Percentiles rank a stretch among this genome's conserved stretches.
Conservation (phyloP, 2,329 filamentous ascomycete species). For the Penicillium polonicum region DNA sequence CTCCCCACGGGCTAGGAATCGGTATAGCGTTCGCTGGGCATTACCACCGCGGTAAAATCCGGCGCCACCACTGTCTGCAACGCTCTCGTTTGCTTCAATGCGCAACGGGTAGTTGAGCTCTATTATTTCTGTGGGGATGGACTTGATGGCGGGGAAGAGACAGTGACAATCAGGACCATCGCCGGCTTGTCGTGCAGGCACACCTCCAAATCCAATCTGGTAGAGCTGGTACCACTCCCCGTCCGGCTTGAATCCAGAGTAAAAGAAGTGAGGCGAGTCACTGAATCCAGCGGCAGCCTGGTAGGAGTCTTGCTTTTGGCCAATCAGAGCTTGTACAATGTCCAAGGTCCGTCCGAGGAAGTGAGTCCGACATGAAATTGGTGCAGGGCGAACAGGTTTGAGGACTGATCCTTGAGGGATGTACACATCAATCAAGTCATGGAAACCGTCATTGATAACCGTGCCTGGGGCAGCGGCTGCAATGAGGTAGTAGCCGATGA, state of each 20-base stretch:
- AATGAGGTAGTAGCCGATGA: slow-evolving; percentile 50
- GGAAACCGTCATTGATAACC: slow-evolving; percentile 53
- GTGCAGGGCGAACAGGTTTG: slow-evolving; percentile 49
- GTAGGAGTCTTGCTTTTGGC: slow-evolving; percentile 48
- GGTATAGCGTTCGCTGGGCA: slow-evolving; percentile 50
- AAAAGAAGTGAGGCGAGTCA: slow-evolving; percentile 53
- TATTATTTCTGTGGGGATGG: slow-evolving; percentile 50
- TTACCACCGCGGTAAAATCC: slow-evolving; percentile 52
- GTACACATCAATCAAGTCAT: slow-evolving; percentile 50
- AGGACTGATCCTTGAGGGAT: slow-evolving; percentile 49
- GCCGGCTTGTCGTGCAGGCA: slow-evolving; percentile 48
- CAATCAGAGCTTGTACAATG: slow-evolving; percentile 52
- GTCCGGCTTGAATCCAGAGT: slow-evolving; percentile 50
- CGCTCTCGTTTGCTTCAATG: slow-evolving; percentile 51
- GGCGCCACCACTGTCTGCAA: slow-evolving; percentile 50
- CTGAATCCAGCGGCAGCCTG: slow-evolving; percentile 52
- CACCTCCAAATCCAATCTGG: slow-evolving; percentile 53
- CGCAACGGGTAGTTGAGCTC: slow-evolving; percentile 52
- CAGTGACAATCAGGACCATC: slow-evolving; percentile 54
- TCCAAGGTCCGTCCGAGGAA: slow-evolving; percentile 51
- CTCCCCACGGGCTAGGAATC: slow-evolving; percentile 49
- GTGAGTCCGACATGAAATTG: slow-evolving; percentile 50
- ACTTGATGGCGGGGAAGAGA: slow-evolving; percentile 53
- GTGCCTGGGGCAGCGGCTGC: slow-evolving; percentile 50
- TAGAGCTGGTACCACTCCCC: slow-evolving; percentile 53